phyloP scores from a whole-genome alignment of 2,329 filamentous ascomycete genomes.

The Fusarium tuaranense region DNA sequence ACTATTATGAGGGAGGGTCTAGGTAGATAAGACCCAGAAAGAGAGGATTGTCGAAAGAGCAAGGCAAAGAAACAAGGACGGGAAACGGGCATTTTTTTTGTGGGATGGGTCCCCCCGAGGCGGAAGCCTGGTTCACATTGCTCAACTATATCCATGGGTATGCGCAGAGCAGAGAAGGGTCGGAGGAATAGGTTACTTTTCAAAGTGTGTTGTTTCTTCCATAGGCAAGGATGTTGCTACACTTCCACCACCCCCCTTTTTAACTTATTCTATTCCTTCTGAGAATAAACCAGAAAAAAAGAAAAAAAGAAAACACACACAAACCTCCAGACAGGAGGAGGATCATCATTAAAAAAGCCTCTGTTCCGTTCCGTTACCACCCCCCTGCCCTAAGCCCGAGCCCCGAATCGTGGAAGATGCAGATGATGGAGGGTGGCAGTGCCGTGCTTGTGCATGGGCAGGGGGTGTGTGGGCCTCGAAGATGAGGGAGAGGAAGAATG shows the following conservation, averaged over 20 bases:
- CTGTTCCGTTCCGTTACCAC: neutral
- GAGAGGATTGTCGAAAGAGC: neutral
- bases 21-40: conserved; percentile 1
- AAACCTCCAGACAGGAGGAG: neutral
- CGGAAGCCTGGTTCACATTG: conserved; percentile 23
- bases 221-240: neutral
- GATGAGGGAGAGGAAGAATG: conserved; percentile 1
- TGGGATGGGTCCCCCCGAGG: conserved; percentile 16
- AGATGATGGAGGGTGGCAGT: conserved; percentile 37
- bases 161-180: neutral
- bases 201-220: conserved; percentile 19
- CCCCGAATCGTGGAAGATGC: conserved; percentile 21
- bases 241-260: neutral
- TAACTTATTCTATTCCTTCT: neutral
- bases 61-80: neutral
- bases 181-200: conserved; percentile 18
- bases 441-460: conserved; percentile 33
- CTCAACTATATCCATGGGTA: conserved; percentile 27
- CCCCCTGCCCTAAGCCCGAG: conserved; percentile 13
- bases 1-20: neutral
- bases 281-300: neutral
- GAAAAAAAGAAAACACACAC: neutral
- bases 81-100: neutral
- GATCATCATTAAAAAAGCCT: neutral
- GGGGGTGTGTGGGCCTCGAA: conserved; percentile 30